phyloP scores from a whole-genome alignment of 2,329 filamentous ascomycete species.

The Chrysosporium queenslandicum region DNA sequence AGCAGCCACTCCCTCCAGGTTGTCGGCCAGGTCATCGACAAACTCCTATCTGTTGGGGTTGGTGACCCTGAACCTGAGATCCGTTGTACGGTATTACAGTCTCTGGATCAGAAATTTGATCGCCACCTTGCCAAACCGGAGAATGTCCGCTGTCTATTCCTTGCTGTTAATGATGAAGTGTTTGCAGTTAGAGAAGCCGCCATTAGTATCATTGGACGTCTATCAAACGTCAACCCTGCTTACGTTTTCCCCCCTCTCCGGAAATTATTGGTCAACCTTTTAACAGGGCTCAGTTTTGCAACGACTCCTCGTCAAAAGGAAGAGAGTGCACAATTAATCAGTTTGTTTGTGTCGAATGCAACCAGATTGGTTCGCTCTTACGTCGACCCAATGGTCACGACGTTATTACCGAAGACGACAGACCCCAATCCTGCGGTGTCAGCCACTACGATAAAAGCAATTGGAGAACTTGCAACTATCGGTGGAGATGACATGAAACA shows the following conservation, averaged over 20 bases:
- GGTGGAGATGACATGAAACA: constrained; percentile 88
- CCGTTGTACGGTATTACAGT: constrained; percentile 73
- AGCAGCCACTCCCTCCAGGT: constrained; percentile 95
- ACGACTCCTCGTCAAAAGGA: constrained; percentile 91
- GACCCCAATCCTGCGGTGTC: constrained; percentile 81
- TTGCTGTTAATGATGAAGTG: constrained; percentile 88
- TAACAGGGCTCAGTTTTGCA: constrained; percentile 93
- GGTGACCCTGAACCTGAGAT: constrained; percentile 87
- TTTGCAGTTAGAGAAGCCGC: constrained; percentile 89
- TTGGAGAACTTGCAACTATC: constrained; percentile 87
- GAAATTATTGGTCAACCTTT: constrained; percentile 88
- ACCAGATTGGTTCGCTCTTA: constrained; percentile 91
- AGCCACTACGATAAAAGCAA: constrained; percentile 86
- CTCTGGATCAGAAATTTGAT: constrained; percentile 88
- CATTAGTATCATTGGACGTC: constrained; percentile 88
- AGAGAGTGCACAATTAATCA: constrained; percentile 87
- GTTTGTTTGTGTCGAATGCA: constrained; percentile 83
- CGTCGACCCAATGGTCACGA: constrained; percentile 89
- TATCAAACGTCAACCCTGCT: constrained; percentile 84
- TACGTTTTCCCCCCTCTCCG: constrained; percentile 94
- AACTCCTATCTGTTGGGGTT: constrained; percentile 85
- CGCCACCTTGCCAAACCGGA: constrained; percentile 94
- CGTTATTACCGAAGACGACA: constrained; percentile 77
- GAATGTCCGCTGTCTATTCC: constrained; percentile 90
- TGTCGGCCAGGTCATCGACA: constrained; percentile 95